Evolutionary conservation across 2,329 filamentous ascomycete species (phyloP).

Genomic region (Monilinia polystroma): DNA sequence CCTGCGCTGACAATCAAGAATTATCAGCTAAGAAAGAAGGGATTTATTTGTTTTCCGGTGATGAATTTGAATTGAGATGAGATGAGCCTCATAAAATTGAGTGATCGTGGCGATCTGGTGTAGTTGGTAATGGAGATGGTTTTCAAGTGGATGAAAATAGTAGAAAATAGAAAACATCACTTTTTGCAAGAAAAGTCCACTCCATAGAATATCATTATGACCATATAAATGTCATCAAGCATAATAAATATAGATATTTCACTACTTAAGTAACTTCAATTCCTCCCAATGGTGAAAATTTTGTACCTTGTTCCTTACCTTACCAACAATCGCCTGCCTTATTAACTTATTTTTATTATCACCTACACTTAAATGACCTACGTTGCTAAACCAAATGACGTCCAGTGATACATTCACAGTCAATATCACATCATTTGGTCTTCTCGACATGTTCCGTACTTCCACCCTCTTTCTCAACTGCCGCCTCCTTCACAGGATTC

Average conservation of each 20-base stretch:
- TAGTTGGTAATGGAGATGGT: neutral
- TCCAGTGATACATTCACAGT: neutral
- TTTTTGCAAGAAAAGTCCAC: neutral
- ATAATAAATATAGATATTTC: too few relatives aligned
- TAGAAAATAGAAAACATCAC: neutral
- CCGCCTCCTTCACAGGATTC: slow-evolving; percentile 22
- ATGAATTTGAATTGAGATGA: neutral
- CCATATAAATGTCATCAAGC: neutral
- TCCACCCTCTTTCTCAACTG: slow-evolving; percentile 25
- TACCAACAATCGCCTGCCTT: too few relatives aligned
- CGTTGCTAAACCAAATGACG: neutral
- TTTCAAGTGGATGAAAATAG: neutral
- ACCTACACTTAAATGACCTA: neutral
- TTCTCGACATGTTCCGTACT: slow-evolving; percentile 21
- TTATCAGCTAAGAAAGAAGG: too few relatives aligned
- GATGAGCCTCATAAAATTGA: neutral
- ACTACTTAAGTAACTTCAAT: too few relatives aligned
- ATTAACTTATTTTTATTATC: neutral
- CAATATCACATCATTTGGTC: neutral
- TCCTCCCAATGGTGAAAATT: too few relatives aligned
- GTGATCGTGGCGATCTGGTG: neutral
- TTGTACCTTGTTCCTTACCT: too few relatives aligned
- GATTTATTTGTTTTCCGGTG: neutral
- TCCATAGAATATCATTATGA: too few relatives aligned
- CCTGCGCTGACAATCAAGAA: neutral